A percentile compares a stretch with the other conserved stretches of the same genome.
These are phyloP conservation scores for Blastobotrys parvus DNA, from an alignment of 805 yeast species.

Conservation along the genomic window DNA sequence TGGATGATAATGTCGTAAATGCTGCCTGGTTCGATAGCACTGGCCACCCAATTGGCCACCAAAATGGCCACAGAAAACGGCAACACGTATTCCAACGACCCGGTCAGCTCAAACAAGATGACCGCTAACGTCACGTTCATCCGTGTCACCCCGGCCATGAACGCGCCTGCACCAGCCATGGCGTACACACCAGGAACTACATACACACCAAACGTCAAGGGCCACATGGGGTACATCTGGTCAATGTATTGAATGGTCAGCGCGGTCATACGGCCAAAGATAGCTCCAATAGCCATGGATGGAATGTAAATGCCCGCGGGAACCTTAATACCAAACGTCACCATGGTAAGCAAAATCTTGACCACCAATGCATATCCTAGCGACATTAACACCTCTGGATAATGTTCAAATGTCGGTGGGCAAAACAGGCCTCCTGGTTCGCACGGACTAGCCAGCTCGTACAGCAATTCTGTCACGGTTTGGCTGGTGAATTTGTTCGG, in stretches of 20 bases:
- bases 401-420: slow-evolving; percentile 23
- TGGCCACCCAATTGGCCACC: slow-evolving; percentile 50
- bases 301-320: slow-evolving; percentile 60
- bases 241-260: slow-evolving; percentile 35
- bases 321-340: slow-evolving; percentile 50
- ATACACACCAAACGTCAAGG: slow-evolving; percentile 83
- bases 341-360: slow-evolving; percentile 39
- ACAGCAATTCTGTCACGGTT: slow-evolving; percentile 41
- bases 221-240: slow-evolving; percentile 51
- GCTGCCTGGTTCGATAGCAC: slow-evolving; percentile 42
- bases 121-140: slow-evolving; percentile 88
- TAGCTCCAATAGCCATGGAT: slow-evolving; percentile 54
- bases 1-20: slow-evolving; percentile 41
- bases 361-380: slow-evolving; percentile 36
- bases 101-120: slow-evolving; percentile 70
- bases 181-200: slow-evolving; percentile 93
- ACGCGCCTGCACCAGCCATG: slow-evolving; percentile 92
- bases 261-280: slow-evolving; percentile 47
- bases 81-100: slow-evolving; percentile 47
- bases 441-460: slow-evolving; percentile 45
- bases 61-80: slow-evolving; percentile 50
- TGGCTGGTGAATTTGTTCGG: slow-evolving; percentile 42
- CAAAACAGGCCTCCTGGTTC: slow-evolving; percentile 18
- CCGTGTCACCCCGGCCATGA: slow-evolving; percentile 90
- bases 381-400: slow-evolving; percentile 28